These are phyloP conservation scores for Abrus precatorius DNA, from an alignment of 306 rosid species.

Conservation along the genomic window DNA sequence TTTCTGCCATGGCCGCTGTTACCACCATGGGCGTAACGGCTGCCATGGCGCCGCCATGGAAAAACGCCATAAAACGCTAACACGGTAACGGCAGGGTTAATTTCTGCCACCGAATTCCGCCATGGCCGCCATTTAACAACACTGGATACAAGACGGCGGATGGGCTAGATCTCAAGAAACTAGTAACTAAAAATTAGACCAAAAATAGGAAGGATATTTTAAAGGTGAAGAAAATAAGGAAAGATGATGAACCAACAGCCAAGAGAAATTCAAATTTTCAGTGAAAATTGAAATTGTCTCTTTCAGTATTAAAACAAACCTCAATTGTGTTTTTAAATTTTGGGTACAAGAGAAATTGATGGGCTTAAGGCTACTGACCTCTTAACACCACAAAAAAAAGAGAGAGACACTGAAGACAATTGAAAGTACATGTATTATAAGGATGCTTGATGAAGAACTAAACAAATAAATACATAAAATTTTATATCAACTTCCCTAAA, in stretches of 20 bases:
- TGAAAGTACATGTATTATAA: neutral
- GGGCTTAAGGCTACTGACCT: slow-evolving; percentile 6
- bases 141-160: neutral
- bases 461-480: neutral
- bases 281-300: neutral
- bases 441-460: slow-evolving; percentile 13
- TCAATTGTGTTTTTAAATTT: neutral
- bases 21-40: too few relatives aligned
- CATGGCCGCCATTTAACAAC: too few relatives aligned
- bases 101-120: too few relatives aligned
- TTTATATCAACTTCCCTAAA: neutral
- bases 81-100: too few relatives aligned
- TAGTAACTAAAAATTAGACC: neutral
- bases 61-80: too few relatives aligned
- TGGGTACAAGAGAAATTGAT: neutral
- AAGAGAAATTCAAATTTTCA: slow-evolving; percentile 14
- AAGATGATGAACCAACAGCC: neutral
- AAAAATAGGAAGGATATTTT: neutral
- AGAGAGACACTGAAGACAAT: neutral
- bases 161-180: slow-evolving; percentile 21
- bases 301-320: slow-evolving; percentile 12
- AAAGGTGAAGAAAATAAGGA: slow-evolving; percentile 15
- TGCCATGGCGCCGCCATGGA: too few relatives aligned
- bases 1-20: too few relatives aligned
- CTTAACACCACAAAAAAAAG: neutral